These are phyloP conservation scores for Mariannaea elegans DNA, from an alignment of 2,329 filamentous ascomycete genomes.

Conservation along the genomic window DNA sequence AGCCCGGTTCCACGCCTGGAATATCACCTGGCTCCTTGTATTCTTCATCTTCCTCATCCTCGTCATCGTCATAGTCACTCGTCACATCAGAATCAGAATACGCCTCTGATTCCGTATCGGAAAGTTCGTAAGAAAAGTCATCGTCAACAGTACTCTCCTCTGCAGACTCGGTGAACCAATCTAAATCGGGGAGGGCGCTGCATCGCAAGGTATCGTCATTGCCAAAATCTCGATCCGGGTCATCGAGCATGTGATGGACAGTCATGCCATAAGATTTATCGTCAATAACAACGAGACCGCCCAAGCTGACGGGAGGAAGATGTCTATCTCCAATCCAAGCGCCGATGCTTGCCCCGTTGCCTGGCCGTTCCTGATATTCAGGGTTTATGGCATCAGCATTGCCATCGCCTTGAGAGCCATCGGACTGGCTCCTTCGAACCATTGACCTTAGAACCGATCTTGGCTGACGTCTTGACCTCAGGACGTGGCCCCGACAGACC, in stretches of 20 bases:
- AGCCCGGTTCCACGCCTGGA: conserved; percentile 77
- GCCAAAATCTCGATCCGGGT: conserved; percentile 60
- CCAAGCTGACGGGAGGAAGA: conserved; percentile 89
- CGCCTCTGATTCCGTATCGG: conserved; percentile 66
- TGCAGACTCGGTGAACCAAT: conserved; percentile 55
- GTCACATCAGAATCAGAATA: conserved; percentile 62
- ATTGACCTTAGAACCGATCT: conserved; percentile 44
- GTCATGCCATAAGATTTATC: conserved; percentile 91
- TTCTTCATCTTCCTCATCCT: conserved; percentile 64
- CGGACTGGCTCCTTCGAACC: conserved; percentile 43
- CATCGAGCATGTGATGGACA: conserved; percentile 95
- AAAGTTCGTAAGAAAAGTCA: conserved; percentile 68
- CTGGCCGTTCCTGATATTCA: conserved; percentile 79
- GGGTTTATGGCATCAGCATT: conserved; percentile 68
- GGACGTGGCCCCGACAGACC: conserved; percentile 74
- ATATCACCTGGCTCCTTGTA: conserved; percentile 77
- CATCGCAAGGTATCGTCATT: conserved; percentile 43
- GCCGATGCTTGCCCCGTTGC: conserved; percentile 91
- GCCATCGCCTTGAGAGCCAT: conserved; percentile 49
- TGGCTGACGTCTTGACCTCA: conserved; percentile 64
- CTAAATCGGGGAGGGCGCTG: conserved; percentile 51
- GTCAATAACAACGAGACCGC: conserved; percentile 86
- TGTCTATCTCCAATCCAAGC: conserved; percentile 88
- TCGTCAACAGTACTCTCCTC: conserved; percentile 58
- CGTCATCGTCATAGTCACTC: conserved; percentile 60